Percentiles rank a stretch among this genome's conserved stretches.
phyloP scores from a whole-genome alignment of 306 rosid species.

The Cucurbita argyrosperma region DNA sequence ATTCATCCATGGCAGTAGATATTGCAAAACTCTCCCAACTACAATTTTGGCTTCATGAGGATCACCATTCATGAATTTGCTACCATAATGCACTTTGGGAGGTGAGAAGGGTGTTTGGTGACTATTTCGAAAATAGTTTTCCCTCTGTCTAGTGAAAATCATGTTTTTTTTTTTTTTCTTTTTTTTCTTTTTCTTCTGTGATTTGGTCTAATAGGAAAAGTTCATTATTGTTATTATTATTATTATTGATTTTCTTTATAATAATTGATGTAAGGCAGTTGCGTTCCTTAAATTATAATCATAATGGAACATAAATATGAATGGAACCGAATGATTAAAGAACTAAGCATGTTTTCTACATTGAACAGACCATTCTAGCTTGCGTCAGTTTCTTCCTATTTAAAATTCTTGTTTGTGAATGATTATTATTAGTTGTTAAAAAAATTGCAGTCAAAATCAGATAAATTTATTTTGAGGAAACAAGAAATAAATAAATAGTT shows the following conservation, averaged over 20 bases:
- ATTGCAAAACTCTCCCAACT: neutral
- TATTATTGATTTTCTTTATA: too few relatives aligned
- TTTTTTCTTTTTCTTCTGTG: too few relatives aligned
- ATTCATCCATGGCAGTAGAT: neutral
- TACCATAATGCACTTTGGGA: neutral
- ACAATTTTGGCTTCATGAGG: neutral
- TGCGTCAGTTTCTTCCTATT: neutral
- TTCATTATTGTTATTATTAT: too few relatives aligned
- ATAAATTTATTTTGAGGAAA: neutral
- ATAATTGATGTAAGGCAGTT: too few relatives aligned
- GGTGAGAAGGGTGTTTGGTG: neutral
- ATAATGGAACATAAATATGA: neutral
- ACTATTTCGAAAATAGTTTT: neutral
- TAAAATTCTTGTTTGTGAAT: neutral
- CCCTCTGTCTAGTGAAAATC: neutral
- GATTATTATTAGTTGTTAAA: neutral
- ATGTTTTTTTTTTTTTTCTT: too few relatives aligned
- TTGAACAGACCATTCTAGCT: neutral
- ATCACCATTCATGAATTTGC: neutral
- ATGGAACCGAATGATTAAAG: neutral
- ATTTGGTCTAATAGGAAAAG: too few relatives aligned
- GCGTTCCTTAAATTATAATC: too few relatives aligned
- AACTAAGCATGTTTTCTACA: neutral
- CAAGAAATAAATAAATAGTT: neutral
- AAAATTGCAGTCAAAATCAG: neutral